Base-by-base conservation (phyloP, 108 stramenopile genomes). In the Skeletonema tropicum region DNA sequence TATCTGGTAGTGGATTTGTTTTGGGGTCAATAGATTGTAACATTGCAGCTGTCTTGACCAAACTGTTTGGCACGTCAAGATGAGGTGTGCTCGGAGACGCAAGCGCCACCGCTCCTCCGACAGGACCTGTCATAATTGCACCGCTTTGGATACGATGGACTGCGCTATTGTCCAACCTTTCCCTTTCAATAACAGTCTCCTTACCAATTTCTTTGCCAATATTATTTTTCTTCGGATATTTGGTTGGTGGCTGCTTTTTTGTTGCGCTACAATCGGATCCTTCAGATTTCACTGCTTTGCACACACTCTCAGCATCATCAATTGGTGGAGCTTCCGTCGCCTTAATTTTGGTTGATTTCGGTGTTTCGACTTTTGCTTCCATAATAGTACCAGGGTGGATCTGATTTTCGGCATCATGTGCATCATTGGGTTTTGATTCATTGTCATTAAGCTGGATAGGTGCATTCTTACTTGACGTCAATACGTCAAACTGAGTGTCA, bases 71-170 rank as follows among this genome's bases (percentile, higher is more conserved):
- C 23, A 38, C 0, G 12, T 66, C 64, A 49, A 29, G 46, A 23
- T 67, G 49, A 19, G 31, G 48, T 0, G 66, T 15, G 11, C 48
- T 29, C 23, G 66, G 11, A 15, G 26, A 13, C 30, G 8, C 30
- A 38, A 57, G 32, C 42, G 57, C 38, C 1, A 45, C 14, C 0
- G 74, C 49, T 46, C 64, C 65, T 3, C 58, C 65, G 2, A 74
- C 74, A 17, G 74, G 65, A 2, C 74, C 57, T 8, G 74, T 74
- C 74, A 74, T 74, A 6, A 74, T 74, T 46, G 74, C 74, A 30
- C 74, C 74, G 48, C 65, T 74, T 17, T 39, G 55, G 5, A 74
- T 38, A 31, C 65, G 64, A 55, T 74, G 74, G 9, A 74, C 65
- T n/a, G 74, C 65, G 46, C 65, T 57, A 48, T 74, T 57, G 13